Base-by-base conservation (phyloP, 495 filamentous ascomycete genomes). In the Talaromyces ruber region DNA sequence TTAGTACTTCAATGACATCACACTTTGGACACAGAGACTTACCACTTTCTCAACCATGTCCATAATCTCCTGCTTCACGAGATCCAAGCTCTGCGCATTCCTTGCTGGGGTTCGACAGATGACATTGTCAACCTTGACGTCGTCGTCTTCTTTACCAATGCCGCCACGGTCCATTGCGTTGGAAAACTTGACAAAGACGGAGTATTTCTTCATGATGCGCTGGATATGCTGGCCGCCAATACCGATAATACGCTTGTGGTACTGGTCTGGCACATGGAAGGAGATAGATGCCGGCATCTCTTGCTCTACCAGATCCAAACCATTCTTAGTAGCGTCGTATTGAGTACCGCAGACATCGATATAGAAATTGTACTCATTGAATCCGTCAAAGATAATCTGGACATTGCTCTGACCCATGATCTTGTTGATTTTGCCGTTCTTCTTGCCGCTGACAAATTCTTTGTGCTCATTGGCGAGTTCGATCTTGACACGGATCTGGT, bases 381-480 rank as follows among this genome's bases (percentile, higher is more conserved):
- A 98, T 60, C 89, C 91, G 69, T 99, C 95, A 66, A 99, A 99
- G 64, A 97, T 92, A 65, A 99, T 97, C 76, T 99, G 94, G 5
- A 99, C 94, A 66, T 93, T 96, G 77, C 91, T 94, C 72, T 97
- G 92, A 14, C 92, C 92, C 95, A 99, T 98, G 70, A 99, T 99
- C 83, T 99, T 99, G 82, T 99, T 99, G 73, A 99, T 98, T 80
- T 99, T 99, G 76, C 94, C 94, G 67, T 98, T 98, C 81, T 98
- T 99, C 79, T 99, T 99, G 53, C 94, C 94, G 64, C 92, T 95
- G 51, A 98, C 94, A 70, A 98, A 98, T 71, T 98, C 94, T 75
- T 98, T 98, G 75, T 98, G 94, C 77, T 98, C 94, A 70, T 98
- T 98, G 62, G 94, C 95, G 28, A 98, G 87, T 77, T 98, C 94